Percentiles rank a stretch among this genome's conserved stretches.
phyloP scores from a whole-genome alignment of 2,329 filamentous ascomycete genomes.

The Colletotrichum noveboracense region DNA sequence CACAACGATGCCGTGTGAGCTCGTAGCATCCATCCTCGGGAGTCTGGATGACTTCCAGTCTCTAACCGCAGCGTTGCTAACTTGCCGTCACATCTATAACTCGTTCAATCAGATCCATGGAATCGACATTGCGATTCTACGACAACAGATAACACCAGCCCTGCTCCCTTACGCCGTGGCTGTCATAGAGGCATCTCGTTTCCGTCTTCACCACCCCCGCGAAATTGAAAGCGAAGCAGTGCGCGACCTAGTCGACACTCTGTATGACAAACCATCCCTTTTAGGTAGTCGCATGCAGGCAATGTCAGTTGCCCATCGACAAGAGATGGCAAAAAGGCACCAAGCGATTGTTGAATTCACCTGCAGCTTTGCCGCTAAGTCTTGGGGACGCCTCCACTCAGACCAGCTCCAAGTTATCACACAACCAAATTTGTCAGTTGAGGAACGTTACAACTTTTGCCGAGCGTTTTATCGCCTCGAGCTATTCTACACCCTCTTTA shows the following conservation, averaged over 20 bases:
- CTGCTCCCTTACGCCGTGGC: background rate
- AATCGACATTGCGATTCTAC: background rate
- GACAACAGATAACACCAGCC: background rate
- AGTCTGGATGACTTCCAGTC: background rate
- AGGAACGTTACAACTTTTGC: background rate
- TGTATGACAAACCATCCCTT: background rate
- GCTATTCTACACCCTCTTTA: background rate
- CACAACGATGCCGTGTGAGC: background rate
- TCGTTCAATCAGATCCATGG: background rate
- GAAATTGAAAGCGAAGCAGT: background rate
- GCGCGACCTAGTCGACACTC: background rate
- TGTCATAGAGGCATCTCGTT: background rate
- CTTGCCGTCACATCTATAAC: background rate
- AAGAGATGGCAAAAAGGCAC: background rate
- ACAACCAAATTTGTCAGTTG: background rate
- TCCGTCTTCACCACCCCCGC: background rate
- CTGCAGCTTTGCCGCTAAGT: background rate
- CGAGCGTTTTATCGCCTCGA: background rate
- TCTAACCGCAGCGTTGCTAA: background rate
- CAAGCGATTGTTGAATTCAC: background rate
- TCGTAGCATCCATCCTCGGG: background rate
- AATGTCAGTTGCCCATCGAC: background rate
- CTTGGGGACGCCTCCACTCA: background rate
- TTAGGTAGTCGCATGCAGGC: background rate
- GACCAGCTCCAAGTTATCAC: background rate